Base-by-base conservation (phyloP, 2,329 filamentous ascomycete species). In the Dothiorella sarmentorum region DNA sequence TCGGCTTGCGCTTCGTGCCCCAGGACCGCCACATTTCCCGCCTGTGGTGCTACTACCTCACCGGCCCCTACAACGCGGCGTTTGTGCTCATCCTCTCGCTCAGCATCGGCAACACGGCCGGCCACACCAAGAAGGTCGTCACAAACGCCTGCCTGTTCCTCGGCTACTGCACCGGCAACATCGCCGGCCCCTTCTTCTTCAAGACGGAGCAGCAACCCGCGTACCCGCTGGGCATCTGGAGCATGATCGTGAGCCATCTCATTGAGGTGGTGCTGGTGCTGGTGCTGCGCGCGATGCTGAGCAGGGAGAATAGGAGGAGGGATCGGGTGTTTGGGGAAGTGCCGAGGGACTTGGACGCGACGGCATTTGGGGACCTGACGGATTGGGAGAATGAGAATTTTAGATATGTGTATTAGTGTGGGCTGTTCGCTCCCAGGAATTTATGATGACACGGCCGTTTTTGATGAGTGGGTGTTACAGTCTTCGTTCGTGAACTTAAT, bases 101-200 rank as follows among this genome's bases (percentile, higher is more conserved):
- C 60, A 76, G 77, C 40, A 80, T 78, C 0, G 77, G 77, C 35
- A 82, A 82, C 63, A 64, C 67, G 3, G 69, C 69, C 7, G 69
- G 69, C 2, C 67, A 71, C 38, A 72, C 69, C 7, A 72, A 72
- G 62, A 70, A 87, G 66, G 82, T 86, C 44, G 80, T 85, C 24
- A 83, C 83, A n/a, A 85, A 84, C 20, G 83, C 81, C 1, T 78
- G 84, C 59, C 75, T 85, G 2, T 85, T 84, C 71, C 73, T 86
- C 9, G 82, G 82, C 0, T 82, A 82, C 58, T 85, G 82, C 64
- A 76, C 80, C 1, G 84, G 83, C 4, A 86, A 86, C 64, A 84
- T 86, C 40, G 79, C 77, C 3, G 81, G 83, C 0, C 85, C 85
- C 0, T 85, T 86, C 69, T 86, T 86, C 71, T 87, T 85, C 69